These are phyloP conservation scores for Zymoseptoria ardabiliae DNA, from an alignment of 2,329 filamentous ascomycete genomes.

Conservation along the genomic window DNA sequence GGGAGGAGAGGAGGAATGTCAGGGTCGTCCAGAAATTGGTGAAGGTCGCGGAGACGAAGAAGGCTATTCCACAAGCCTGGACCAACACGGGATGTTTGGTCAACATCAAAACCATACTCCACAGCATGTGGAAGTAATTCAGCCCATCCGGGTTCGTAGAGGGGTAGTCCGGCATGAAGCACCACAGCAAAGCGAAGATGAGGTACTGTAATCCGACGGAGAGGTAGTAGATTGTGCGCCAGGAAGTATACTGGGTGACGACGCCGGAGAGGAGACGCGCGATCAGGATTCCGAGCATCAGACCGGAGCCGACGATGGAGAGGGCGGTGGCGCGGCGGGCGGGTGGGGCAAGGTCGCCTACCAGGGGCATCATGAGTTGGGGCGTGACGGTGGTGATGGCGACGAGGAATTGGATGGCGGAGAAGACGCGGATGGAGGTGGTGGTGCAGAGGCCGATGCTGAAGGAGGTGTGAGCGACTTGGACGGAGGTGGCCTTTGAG, in stretches of 20 bases:
- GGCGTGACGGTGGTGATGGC: slow-evolving; percentile 77
- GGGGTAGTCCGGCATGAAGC: slow-evolving; percentile 76
- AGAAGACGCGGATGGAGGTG: slow-evolving; percentile 55
- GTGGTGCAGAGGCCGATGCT: slow-evolving; percentile 68
- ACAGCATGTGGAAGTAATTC: slow-evolving; percentile 59
- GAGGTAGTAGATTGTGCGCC: slow-evolving; percentile 75
- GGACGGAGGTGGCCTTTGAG: too few species aligned
- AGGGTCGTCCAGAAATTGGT: slow-evolving; percentile 68
- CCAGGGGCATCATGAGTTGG: slow-evolving; percentile 66
- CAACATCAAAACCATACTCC: slow-evolving; percentile 57
- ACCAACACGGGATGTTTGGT: slow-evolving; percentile 60
- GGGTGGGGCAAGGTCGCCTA: slow-evolving; percentile 68
- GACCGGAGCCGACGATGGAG: slow-evolving; percentile 66
- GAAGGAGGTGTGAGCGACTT: too few species aligned
- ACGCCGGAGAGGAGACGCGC: slow-evolving; percentile 70
- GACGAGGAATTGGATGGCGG: slow-evolving; percentile 63
- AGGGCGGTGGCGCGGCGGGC: slow-evolving; percentile 61
- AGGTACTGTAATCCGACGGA: slow-evolving; percentile 63
- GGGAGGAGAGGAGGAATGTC: slow-evolving; percentile 66
- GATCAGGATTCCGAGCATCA: slow-evolving; percentile 68
- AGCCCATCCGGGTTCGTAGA: slow-evolving; percentile 59
- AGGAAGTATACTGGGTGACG: slow-evolving; percentile 63
- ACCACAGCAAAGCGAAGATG: slow-evolving; percentile 58
- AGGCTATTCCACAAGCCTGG: slow-evolving; percentile 60
- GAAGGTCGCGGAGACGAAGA: slow-evolving; percentile 55